phyloP scores from a whole-genome alignment of 228 moss, liverwort and hornwort genomes.

The Sphagnum fallax region DNA sequence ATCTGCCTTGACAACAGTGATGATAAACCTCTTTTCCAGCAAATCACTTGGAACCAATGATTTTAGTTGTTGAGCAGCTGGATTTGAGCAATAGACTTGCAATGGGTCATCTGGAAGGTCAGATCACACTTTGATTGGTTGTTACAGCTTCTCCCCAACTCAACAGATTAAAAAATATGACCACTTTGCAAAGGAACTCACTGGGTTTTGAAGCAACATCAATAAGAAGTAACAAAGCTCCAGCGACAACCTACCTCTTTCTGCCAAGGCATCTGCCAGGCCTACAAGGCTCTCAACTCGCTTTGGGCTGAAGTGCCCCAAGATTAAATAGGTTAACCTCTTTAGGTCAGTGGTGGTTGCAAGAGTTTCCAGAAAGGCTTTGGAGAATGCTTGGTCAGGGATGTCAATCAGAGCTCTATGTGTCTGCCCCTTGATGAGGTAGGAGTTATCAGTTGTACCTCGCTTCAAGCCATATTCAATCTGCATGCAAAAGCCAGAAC shows the following conservation, averaged over 20 bases:
- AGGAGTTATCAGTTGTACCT: constrained; percentile 89
- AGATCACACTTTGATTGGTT: background rate
- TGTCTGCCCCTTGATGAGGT: constrained; percentile 58
- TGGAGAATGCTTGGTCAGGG: constrained; percentile 69
- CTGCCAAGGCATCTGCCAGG: constrained; percentile 61
- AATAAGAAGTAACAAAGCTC: background rate
- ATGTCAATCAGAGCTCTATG: constrained; percentile 70
- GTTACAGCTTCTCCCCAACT: too few species aligned
- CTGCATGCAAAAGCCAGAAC: constrained; percentile 30
- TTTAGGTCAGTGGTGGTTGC: constrained; percentile 49
- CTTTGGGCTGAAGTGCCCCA: constrained; percentile 90
- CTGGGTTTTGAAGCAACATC: background rate
- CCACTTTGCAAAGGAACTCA: background rate
- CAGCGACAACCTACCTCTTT: constrained; percentile 26
- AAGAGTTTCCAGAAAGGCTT: constrained; percentile 51
- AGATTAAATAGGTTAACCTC: constrained; percentile 51
- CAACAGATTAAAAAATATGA: background rate
- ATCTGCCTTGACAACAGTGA: constrained; percentile 56
- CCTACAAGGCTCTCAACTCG: constrained; percentile 64
- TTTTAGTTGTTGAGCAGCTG: constrained; percentile 66
- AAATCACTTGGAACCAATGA: constrained; percentile 36
- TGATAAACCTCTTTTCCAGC: constrained; percentile 33
- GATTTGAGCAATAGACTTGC: constrained; percentile 85
- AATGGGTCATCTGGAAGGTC: constrained; percentile 39
- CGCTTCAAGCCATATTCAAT: constrained; percentile 86